These are phyloP conservation scores for Alectoria sarmentosa DNA, from an alignment of 495 filamentous ascomycete species.

Conservation along the genomic window DNA sequence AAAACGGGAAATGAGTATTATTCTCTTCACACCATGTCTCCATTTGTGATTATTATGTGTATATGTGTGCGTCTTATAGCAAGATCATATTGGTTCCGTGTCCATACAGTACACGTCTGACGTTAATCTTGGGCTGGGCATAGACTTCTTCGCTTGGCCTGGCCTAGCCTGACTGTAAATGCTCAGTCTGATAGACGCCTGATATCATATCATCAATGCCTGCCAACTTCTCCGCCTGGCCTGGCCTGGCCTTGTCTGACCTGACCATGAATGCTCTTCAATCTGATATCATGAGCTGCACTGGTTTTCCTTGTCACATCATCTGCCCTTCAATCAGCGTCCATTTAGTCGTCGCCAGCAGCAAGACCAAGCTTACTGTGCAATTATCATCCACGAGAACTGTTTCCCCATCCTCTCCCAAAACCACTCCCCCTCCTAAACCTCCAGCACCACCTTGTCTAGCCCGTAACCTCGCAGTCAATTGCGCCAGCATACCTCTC, in stretches of 20 bases:
- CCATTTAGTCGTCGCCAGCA: background rate
- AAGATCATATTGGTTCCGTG: background rate
- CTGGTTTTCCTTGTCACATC: constrained; percentile 11
- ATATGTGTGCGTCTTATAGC: background rate
- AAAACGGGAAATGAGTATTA: too few relatives aligned
- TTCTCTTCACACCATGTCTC: too few relatives aligned
- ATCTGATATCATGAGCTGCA: background rate
- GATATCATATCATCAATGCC: background rate
- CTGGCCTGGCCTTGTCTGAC: background rate
- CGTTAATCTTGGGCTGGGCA: background rate
- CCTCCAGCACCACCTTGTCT: constrained; percentile 28
- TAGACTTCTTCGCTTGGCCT: background rate
- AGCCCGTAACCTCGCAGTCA: constrained; percentile 42
- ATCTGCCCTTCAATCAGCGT: constrained; percentile 13
- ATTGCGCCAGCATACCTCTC: constrained; percentile 54
- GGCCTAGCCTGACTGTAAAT: background rate
- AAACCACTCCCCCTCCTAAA: constrained; percentile 15
- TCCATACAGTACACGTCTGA: background rate
- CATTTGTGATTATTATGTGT: too few relatives aligned
- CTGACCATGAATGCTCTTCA: background rate
- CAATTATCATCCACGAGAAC: constrained; percentile 43
- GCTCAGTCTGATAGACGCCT: background rate
- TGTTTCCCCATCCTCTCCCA: constrained; percentile 28
- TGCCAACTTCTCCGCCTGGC: background rate
- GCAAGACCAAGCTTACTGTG: constrained; percentile 27